Evolutionary conservation across 768 basidiomycete genomes (phyloP).

Genomic region (Tephrocybe sp.): DNA sequence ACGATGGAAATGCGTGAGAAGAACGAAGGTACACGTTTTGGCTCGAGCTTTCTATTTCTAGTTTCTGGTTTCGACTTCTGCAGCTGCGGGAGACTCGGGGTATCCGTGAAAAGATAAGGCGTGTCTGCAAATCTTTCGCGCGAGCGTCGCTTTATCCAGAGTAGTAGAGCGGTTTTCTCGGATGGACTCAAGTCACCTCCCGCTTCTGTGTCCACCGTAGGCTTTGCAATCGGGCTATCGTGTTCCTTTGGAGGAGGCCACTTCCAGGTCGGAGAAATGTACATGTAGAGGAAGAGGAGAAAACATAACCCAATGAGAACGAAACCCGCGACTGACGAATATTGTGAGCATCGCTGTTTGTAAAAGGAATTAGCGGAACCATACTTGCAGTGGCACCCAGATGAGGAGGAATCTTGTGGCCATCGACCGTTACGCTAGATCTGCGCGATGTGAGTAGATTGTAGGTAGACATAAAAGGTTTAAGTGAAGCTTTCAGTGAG

Average conservation of each 20-base stretch:
- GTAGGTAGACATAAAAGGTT: background rate
- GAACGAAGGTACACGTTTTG: conserved; percentile 7
- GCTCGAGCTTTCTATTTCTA: background rate
- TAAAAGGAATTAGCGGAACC: background rate
- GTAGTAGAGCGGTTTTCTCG: conserved; percentile 18
- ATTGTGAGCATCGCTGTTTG: background rate
- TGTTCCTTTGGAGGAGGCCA: background rate
- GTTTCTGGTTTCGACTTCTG: background rate
- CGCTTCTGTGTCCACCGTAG: conserved; percentile 10
- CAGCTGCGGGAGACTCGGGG: background rate
- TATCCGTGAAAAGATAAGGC: background rate
- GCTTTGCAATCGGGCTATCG: background rate
- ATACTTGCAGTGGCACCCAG: background rate
- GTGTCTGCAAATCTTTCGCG: conserved; percentile 24
- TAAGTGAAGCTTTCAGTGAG: background rate
- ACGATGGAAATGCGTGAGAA: conserved; percentile 16
- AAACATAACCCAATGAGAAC: conserved; percentile 21
- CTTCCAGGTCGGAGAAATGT: conserved; percentile 19
- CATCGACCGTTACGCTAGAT: background rate
- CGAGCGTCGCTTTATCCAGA: conserved; percentile 26
- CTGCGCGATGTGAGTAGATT: background rate
- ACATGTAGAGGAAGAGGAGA: conserved; percentile 22
- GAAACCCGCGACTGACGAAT: conserved; percentile 19
- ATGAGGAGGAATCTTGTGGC: background rate
- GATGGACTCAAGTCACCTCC: conserved; percentile 9